Percentiles rank a stretch among this genome's conserved stretches.
Conservation (phyloP, 371 early-diverging fungal genomes). For the Batrachochytrium dendrobatidis region DNA sequence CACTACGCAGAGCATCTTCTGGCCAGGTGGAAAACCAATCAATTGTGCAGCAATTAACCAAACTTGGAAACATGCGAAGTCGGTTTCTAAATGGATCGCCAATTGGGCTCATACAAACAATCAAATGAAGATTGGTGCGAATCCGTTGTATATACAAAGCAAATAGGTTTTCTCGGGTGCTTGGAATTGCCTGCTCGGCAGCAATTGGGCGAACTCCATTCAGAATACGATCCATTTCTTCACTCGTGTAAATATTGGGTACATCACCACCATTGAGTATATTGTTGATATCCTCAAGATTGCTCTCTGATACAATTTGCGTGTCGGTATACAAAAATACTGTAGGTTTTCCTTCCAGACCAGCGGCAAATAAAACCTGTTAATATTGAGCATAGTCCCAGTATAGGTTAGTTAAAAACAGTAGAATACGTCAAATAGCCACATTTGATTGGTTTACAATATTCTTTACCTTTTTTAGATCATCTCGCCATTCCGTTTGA, state of each 20-base stretch:
- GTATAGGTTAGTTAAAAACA: background rate
- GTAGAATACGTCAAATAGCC: background rate
- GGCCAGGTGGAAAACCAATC: constrained; percentile 61
- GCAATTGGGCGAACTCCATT: constrained; percentile 47
- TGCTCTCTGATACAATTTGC: constrained; percentile 47
- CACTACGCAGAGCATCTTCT: constrained; percentile 50
- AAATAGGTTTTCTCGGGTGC: constrained; percentile 45
- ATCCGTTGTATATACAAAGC: constrained; percentile 40
- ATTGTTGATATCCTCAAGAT: constrained; percentile 53
- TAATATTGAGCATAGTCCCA: too few relatives aligned
- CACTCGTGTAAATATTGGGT: constrained; percentile 49
- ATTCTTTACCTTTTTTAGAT: constrained; percentile 39
- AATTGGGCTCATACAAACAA: constrained; percentile 56
- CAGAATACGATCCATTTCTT: constrained; percentile 50
- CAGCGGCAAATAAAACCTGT: constrained; percentile 38
- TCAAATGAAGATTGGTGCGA: constrained; percentile 39
- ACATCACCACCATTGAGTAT: constrained; percentile 55
- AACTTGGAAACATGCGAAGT: constrained; percentile 53
- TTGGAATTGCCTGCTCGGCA: constrained; percentile 33
- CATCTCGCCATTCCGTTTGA: constrained; percentile 51
- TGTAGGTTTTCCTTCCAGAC: constrained; percentile 45
- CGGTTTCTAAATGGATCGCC: constrained; percentile 54
- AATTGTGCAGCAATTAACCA: constrained; percentile 57
- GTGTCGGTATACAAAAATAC: constrained; percentile 52
- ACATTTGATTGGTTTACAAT: background rate